Conservation (phyloP, 192 early-diverging fungal genomes). For the Dispira simplex region DNA sequence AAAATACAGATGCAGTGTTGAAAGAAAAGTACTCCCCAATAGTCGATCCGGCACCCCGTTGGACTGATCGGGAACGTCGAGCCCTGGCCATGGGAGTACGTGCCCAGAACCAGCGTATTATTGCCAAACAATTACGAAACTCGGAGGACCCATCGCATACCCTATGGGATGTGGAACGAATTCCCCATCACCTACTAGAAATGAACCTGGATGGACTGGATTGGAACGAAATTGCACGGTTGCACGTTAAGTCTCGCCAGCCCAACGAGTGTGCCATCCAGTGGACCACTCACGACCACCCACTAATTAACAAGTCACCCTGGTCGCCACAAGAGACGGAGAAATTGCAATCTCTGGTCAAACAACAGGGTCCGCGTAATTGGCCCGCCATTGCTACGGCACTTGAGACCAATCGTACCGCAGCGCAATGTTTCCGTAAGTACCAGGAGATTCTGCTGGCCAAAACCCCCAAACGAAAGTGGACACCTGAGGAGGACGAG, state of each 20-base stretch:
- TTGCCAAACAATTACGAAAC: constrained; percentile 20
- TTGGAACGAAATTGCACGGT: constrained; percentile 30
- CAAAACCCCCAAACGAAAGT: constrained; percentile 29
- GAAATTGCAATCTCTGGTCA: constrained; percentile 27
- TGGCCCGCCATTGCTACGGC: constrained; percentile 51
- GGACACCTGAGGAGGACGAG: constrained; percentile 54
- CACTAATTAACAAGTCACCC: constrained; percentile 49
- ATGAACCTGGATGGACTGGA: constrained; percentile 29
- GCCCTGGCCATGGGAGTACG: constrained; percentile 29
- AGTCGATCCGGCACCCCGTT: constrained; percentile 27
- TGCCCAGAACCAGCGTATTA: constrained; percentile 25
- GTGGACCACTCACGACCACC: constrained; percentile 66
- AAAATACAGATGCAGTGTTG: constrained; percentile 29
- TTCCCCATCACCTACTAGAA: constrained; percentile 24
- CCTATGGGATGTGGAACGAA: constrained; percentile 27
- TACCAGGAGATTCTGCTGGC: constrained; percentile 37
- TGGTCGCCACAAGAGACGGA: constrained; percentile 45
- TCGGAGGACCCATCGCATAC: constrained; percentile 20
- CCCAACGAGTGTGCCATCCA: constrained; percentile 61
- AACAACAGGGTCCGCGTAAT: constrained; percentile 28
- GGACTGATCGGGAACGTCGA: constrained; percentile 34
- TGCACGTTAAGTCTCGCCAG: constrained; percentile 36
- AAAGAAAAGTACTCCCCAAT: constrained; percentile 28
- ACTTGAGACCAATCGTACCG: constrained; percentile 48
- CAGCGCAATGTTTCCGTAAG: constrained; percentile 54